These are phyloP conservation scores for Lachancea quebecensis DNA, from an alignment of 805 yeast genomes.

Conservation along the genomic window DNA sequence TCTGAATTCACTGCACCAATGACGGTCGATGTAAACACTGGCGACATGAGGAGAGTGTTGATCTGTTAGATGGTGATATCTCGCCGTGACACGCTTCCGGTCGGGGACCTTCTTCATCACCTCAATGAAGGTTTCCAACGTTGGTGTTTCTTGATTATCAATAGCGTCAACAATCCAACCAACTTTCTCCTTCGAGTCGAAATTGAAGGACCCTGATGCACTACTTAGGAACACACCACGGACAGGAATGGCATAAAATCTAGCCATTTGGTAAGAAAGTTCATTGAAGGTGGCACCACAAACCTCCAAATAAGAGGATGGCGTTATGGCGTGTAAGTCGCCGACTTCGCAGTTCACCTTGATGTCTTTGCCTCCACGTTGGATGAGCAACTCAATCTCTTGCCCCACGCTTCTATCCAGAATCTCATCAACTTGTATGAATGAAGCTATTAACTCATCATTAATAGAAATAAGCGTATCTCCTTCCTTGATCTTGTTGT, in stretches of 20 bases:
- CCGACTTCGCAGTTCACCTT: conserved; percentile 50
- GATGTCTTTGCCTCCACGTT: conserved; percentile 65
- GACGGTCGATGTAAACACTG: conserved; percentile 72
- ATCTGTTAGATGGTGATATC: conserved; percentile 73
- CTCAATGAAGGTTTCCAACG: conserved; percentile 66
- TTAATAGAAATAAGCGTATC: conserved; percentile 74
- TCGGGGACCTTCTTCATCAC: conserved; percentile 78
- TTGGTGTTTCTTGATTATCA: conserved; percentile 68
- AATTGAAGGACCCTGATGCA: conserved; percentile 68
- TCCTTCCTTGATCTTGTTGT: conserved; percentile 68
- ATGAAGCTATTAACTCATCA: conserved; percentile 55
- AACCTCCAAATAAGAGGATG: conserved; percentile 70
- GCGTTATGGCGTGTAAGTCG: conserved; percentile 76
- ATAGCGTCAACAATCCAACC: conserved; percentile 81
- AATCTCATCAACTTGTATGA: conserved; percentile 75
- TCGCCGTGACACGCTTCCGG: conserved; percentile 52
- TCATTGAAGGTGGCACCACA: conserved; percentile 85
- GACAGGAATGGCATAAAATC: conserved; percentile 76
- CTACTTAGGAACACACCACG: conserved; percentile 75
- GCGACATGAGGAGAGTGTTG: conserved; percentile 64
- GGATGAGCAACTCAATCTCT: conserved; percentile 48
- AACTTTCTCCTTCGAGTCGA: conserved; percentile 48
- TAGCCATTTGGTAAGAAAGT: conserved; percentile 81
- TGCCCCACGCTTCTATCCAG: conserved; percentile 66
- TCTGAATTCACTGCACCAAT: conserved; percentile 71